Percentiles rank a stretch among this genome's conserved stretches.
These are phyloP conservation scores for Yamadazyma buinensis DNA, from an alignment of 1,139 yeast genomes.

Conservation along the genomic window DNA sequence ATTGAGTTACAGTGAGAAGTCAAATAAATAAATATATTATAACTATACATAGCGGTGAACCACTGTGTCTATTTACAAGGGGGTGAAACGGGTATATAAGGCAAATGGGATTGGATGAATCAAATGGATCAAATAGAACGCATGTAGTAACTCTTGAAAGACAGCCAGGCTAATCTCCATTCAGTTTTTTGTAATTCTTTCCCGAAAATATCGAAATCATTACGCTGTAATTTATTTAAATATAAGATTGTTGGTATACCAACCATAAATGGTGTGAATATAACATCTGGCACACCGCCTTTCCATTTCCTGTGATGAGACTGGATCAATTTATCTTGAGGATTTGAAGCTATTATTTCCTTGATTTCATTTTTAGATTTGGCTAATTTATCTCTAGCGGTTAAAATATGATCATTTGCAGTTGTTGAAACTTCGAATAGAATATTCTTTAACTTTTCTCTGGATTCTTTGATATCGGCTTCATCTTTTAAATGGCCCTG, in stretches of 20 bases:
- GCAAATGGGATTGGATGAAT: too few relatives aligned
- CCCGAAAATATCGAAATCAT: slow-evolving; percentile 60
- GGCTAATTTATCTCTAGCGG: slow-evolving; percentile 56
- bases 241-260: slow-evolving; percentile 65
- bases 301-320: slow-evolving; percentile 38
- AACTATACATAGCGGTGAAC: too few relatives aligned
- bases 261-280: slow-evolving; percentile 65
- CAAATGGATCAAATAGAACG: slow-evolving; percentile 39
- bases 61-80: too few relatives aligned
- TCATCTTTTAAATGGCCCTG: slow-evolving; percentile 40
- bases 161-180: slow-evolving; percentile 71
- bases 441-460: slow-evolving; percentile 49
- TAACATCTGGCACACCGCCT: slow-evolving; percentile 55
- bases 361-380: slow-evolving; percentile 32
- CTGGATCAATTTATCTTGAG: slow-evolving; percentile 28
- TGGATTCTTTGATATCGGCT: slow-evolving; percentile 17
- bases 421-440: slow-evolving; percentile 68
- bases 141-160: slow-evolving; percentile 50
- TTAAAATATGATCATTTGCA: slow-evolving; percentile 76
- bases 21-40: too few relatives aligned
- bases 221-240: slow-evolving; percentile 54
- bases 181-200: slow-evolving; percentile 51
- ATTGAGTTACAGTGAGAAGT: too few relatives aligned
- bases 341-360: slow-evolving; percentile 20
- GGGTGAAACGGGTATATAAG: too few relatives aligned